phyloP scores from a whole-genome alignment of 805 yeast genomes.

The Jamesozyma hellenica region DNA sequence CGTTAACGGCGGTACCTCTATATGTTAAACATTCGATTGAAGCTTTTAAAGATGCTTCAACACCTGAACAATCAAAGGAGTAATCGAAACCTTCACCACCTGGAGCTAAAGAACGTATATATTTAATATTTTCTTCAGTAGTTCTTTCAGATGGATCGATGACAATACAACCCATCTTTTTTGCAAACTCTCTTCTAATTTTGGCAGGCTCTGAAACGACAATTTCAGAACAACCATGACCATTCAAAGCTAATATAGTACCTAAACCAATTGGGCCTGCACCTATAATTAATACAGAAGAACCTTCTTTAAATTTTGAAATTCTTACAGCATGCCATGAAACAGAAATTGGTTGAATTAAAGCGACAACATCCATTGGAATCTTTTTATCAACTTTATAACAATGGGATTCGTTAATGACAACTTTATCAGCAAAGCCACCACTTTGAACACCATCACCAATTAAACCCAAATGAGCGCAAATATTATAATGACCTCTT shows the following conservation, averaged over 20 bases:
- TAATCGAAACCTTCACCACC: slow-evolving; percentile 40
- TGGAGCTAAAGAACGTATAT: slow-evolving; percentile 34
- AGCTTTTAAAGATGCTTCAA: slow-evolving; percentile 40
- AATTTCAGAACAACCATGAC: slow-evolving; percentile 40
- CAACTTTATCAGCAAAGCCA: slow-evolving; percentile 42
- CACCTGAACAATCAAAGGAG: slow-evolving; percentile 46
- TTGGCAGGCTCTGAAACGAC: slow-evolving; percentile 45
- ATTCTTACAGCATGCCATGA: slow-evolving; percentile 47
- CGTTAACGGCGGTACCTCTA: slow-evolving; percentile 50
- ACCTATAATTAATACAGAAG: slow-evolving; percentile 43
- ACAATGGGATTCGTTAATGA: slow-evolving; percentile 33
- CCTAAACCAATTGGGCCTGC: slow-evolving; percentile 59
- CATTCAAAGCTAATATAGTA: slow-evolving; percentile 46
- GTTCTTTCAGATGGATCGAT: slow-evolving; percentile 39
- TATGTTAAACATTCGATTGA: slow-evolving; percentile 42
- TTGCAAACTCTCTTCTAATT: slow-evolving; percentile 43
- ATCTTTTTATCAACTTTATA: slow-evolving; percentile 34
- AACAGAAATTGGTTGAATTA: slow-evolving; percentile 50
- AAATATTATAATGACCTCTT: slow-evolving; percentile 43
- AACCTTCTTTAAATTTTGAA: slow-evolving; percentile 37
- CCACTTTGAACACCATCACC: slow-evolving; percentile 54
- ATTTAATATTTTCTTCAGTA: slow-evolving; percentile 30
- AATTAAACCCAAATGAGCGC: slow-evolving; percentile 38
- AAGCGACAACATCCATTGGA: slow-evolving; percentile 46
- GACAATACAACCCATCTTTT: slow-evolving; percentile 37